Evolutionary conservation across 2,329 filamentous ascomycete species (phyloP).

Genomic region (Paracoccidioides lutzii): DNA sequence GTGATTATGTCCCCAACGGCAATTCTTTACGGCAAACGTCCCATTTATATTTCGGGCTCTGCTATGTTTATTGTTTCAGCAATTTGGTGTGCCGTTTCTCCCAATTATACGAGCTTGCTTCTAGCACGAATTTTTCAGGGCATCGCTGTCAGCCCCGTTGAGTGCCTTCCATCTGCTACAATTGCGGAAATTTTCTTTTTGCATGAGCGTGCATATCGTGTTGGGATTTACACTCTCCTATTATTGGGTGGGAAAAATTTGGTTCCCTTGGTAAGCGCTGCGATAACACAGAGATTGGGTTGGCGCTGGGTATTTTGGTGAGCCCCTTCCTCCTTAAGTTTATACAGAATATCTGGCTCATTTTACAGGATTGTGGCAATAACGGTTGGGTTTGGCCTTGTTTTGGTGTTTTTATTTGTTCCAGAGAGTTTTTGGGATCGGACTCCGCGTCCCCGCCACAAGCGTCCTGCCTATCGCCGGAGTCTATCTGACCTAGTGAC

Average conservation of each 20-base stretch:
- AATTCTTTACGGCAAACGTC: constrained; percentile 79
- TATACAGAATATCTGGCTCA: constrained; percentile 11
- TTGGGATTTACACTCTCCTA: constrained; percentile 85
- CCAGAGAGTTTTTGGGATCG: constrained; percentile 96
- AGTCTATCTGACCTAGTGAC: constrained; percentile 27
- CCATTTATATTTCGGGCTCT: constrained; percentile 69
- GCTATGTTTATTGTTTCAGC: constrained; percentile 64
- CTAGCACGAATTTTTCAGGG: constrained; percentile 78
- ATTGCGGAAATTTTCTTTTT: constrained; percentile 95
- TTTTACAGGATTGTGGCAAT: constrained; percentile 61
- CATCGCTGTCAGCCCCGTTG: constrained; percentile 74
- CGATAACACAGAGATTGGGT: constrained; percentile 59
- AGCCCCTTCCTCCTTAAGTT: constrained; percentile 14
- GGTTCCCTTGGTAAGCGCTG: constrained; percentile 74
- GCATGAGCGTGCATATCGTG: constrained; percentile 81
- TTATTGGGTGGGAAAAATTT: constrained; percentile 86
- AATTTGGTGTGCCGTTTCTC: constrained; percentile 77
- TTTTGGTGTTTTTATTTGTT: constrained; percentile 75
- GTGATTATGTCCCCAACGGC: constrained; percentile 80
- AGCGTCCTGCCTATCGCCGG: constrained; percentile 24
- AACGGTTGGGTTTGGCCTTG: constrained; percentile 55
- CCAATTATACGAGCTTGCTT: constrained; percentile 65
- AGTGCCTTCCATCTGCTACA: constrained; percentile 83
- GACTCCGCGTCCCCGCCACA: constrained; percentile 46
- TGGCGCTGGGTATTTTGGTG: constrained; percentile 92